Conservation (phyloP, 495 filamentous ascomycete genomes). For the Penicillium goetzii region DNA sequence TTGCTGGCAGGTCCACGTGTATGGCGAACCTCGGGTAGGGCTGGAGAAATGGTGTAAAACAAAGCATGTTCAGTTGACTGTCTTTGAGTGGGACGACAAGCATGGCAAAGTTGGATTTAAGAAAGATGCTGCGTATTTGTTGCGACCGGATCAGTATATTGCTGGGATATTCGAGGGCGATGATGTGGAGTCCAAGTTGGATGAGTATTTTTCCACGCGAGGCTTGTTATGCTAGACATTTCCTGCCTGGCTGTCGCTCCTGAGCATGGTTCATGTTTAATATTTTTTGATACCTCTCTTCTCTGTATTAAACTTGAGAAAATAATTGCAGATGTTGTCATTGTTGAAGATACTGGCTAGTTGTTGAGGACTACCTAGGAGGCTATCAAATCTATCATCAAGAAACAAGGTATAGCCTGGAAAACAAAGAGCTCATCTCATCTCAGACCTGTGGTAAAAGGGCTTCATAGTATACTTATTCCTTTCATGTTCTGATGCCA, state of each 20-base stretch:
- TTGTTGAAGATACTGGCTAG: background rate
- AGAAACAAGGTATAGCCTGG: no score
- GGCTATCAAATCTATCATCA: background rate
- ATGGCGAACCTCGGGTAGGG: conserved; percentile 24
- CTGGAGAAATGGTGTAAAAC: conserved; percentile 38
- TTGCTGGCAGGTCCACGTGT: conserved; percentile 43
- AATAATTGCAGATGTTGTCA: background rate
- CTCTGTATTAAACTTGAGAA: background rate
- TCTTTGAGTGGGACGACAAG: conserved; percentile 34
- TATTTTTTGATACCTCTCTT: background rate
- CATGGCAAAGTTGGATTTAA: conserved; percentile 30
- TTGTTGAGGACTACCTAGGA: background rate
- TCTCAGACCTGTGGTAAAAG: no score
- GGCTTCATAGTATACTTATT: no score
- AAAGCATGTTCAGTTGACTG: conserved; percentile 25
- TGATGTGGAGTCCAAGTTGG: conserved; percentile 11
- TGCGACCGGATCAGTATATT: conserved; percentile 44
- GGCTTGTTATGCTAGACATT: conserved; percentile 17
- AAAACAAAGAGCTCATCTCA: no score
- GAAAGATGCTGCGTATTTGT: conserved; percentile 35
- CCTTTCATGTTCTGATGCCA: no score
- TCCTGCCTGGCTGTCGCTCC: background rate
- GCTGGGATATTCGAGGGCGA: conserved; percentile 32
- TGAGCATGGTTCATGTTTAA: background rate
- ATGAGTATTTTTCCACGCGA: conserved; percentile 24